These are phyloP conservation scores for Paecilomyces fulvus DNA, from an alignment of 2,329 filamentous ascomycete genomes.

Conservation along the genomic window DNA sequence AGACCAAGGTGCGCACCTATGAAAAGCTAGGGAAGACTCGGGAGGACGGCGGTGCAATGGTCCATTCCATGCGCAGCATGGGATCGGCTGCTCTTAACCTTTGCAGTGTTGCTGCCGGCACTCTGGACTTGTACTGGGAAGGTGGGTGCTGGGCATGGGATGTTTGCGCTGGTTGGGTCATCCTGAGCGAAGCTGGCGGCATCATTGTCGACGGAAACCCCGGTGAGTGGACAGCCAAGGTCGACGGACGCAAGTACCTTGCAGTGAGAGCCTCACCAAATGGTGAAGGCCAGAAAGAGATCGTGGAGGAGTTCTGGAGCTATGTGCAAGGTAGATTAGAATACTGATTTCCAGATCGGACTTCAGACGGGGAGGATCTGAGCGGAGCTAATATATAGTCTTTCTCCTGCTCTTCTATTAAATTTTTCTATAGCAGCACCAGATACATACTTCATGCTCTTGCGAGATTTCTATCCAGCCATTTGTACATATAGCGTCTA, in stretches of 20 bases:
- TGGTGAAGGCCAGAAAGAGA: slow-evolving; percentile 27
- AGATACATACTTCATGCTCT: too few species aligned
- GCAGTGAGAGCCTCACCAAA: slow-evolving; percentile 27
- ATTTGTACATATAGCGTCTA: not conserved
- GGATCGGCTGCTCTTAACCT: slow-evolving; percentile 55
- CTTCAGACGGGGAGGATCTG: not conserved
- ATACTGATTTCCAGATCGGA: slow-evolving; percentile 16
- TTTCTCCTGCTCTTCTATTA: not conserved
- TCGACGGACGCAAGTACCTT: slow-evolving; percentile 51
- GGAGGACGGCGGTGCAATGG: slow-evolving; percentile 52
- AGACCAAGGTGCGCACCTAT: slow-evolving; percentile 49
- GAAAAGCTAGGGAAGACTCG: slow-evolving; percentile 38
- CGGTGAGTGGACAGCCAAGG: slow-evolving; percentile 46
- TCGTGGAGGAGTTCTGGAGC: slow-evolving; percentile 36
- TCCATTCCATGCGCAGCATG: slow-evolving; percentile 49
- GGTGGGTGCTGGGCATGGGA: slow-evolving; percentile 61
- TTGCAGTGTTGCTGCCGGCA: slow-evolving; percentile 50
- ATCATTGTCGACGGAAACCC: slow-evolving; percentile 51
- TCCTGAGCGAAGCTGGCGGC: slow-evolving; percentile 53
- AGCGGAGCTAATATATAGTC: not conserved
- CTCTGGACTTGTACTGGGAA: slow-evolving; percentile 57
- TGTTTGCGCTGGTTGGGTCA: slow-evolving; percentile 56
- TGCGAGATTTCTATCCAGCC: too few species aligned
- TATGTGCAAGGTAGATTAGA: slow-evolving; percentile 29
- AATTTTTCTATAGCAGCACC: too few species aligned